phyloP scores from a whole-genome alignment of 208 protist species.

The Strigomonas culicis region DNA sequence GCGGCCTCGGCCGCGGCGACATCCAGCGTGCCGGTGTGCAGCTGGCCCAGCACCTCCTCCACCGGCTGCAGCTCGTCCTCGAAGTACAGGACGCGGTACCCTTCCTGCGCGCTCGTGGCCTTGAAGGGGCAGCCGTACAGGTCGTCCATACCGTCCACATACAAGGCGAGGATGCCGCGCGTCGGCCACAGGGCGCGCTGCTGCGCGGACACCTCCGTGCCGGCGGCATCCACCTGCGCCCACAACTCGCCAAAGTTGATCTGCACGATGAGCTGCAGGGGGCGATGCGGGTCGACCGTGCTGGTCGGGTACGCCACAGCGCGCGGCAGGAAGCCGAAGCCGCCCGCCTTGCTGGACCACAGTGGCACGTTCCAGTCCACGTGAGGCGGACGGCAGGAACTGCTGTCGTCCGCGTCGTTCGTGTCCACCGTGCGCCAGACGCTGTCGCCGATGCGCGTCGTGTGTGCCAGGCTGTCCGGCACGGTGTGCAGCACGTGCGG shows the following conservation, averaged over 20 bases:
- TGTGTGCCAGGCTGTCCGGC: constrained; percentile 1
- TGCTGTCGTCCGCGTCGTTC: background rate
- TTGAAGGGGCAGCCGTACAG: constrained; percentile 10
- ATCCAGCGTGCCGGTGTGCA: background rate
- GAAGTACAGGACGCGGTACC: constrained; percentile 22
- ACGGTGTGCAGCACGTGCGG: constrained; percentile 8
- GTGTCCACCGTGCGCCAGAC: background rate
- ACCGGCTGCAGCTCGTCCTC: constrained; percentile 13
- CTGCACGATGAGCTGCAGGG: constrained; percentile 20
- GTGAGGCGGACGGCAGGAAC: background rate
- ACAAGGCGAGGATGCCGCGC: constrained; percentile 19
- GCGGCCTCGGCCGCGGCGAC: constrained; percentile 7
- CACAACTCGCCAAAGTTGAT: constrained; percentile 24
- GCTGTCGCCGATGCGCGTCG: background rate
- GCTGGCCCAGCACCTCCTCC: constrained; percentile 8
- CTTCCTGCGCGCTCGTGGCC: background rate
- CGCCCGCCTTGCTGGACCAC: constrained; percentile 24
- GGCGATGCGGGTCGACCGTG: background rate
- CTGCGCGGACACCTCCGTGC: constrained; percentile 1
- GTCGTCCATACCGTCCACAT: constrained; percentile 20
- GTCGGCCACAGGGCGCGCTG: constrained; percentile 5
- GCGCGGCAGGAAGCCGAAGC: constrained; percentile 23
- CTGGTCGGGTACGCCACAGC: constrained; percentile 15
- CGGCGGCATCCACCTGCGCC: constrained; percentile 4
- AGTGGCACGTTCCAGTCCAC: constrained; percentile 17